Evolutionary conservation across 2,329 filamentous ascomycete species (phyloP), one percentile per base, ranked within the genome.

Genomic region (Didymella lethalis): DNA sequence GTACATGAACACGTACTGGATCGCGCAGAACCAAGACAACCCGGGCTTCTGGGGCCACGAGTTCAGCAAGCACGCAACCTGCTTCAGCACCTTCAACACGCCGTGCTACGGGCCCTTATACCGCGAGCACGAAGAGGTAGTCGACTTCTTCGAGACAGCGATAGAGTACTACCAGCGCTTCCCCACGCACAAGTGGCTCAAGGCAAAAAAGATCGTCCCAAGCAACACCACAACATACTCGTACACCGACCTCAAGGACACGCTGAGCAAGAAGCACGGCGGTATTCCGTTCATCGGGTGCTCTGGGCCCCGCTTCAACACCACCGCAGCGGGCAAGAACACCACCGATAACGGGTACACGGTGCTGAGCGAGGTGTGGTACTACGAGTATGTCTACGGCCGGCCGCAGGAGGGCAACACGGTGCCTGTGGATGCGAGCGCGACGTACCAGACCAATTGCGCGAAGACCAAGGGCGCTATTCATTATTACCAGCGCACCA

Each of bases 1-100:
- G 2, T 90, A 83, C 78, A 90, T 90, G 88, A 85, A 87, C 70
- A 86, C 82, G 68, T 83, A 82, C 81, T 90, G 88, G 88, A 81
- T 88, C 64, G 82, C 82, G 47, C 85, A 85, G 64, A 77, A 78
- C 59, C 81, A 83, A 48, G 80, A 83, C 14, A 89, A 87, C 76
- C 73, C 78, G 49, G 80, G 83, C 32, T 85, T 90, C 77, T 90
- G 87, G 87, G 87, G 76, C 38, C 87, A 89, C 78, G 87, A 90
- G 71, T 89, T 87, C 79, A 83, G 80, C 76, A 90, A 90, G 79
- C 87, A 89, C 75, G 87, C 83, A 2, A 90, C 87, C 14, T 90
- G 88, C 80, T 90, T 79, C 79, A 86, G 83, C 46, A 88, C 84
- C 60, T 90, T 90, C 70, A 86, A 89, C 68, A 75, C 81, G 6